phyloP scores from a whole-genome alignment of 495 filamentous ascomycete species.

The Daldinia bambusicola region DNA sequence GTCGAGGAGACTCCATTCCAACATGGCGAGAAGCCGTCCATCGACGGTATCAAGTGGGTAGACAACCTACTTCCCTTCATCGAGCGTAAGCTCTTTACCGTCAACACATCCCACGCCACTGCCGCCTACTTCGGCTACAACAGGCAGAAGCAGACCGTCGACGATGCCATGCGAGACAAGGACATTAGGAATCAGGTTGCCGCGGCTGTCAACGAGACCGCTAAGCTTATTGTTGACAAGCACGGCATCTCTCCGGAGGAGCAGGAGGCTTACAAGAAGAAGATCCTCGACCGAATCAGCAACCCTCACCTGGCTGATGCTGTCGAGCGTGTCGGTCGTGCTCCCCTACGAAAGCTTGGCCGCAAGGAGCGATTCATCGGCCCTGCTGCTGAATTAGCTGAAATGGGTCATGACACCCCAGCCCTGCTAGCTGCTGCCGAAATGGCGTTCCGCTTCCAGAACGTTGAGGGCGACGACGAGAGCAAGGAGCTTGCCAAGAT shows the following conservation, averaged over 20 bases:
- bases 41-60: constrained; percentile 92
- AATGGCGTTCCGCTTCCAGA: constrained; percentile 91
- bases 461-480: constrained; percentile 89
- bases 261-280: constrained; percentile 89
- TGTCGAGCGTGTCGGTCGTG: constrained; percentile 94
- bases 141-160: constrained; percentile 82
- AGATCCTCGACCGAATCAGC: constrained; percentile 89
- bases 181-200: constrained; percentile 79
- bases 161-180: constrained; percentile 73
- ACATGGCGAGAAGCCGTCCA: constrained; percentile 66
- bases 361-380: constrained; percentile 96
- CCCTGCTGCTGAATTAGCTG: constrained; percentile 84
- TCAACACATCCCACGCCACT: constrained; percentile 98
- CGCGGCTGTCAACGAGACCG: constrained; percentile 81
- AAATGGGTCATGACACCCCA: constrained; percentile 75
- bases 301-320: constrained; percentile 95
- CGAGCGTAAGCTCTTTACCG: constrained; percentile 98
- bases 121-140: constrained; percentile 94
- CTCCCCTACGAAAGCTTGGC: constrained; percentile 89
- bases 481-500: constrained; percentile 83
- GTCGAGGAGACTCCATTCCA: constrained; percentile 87
- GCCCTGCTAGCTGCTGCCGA: constrained; percentile 79
- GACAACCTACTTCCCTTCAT: constrained; percentile 93
- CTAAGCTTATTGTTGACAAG: constrained; percentile 83
- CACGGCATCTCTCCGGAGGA: constrained; percentile 79